A percentile compares a stretch with the other conserved stretches of the same genome.
phyloP scores from a whole-genome alignment of 2,329 filamentous ascomycete genomes.

The Daldinia sp. region DNA sequence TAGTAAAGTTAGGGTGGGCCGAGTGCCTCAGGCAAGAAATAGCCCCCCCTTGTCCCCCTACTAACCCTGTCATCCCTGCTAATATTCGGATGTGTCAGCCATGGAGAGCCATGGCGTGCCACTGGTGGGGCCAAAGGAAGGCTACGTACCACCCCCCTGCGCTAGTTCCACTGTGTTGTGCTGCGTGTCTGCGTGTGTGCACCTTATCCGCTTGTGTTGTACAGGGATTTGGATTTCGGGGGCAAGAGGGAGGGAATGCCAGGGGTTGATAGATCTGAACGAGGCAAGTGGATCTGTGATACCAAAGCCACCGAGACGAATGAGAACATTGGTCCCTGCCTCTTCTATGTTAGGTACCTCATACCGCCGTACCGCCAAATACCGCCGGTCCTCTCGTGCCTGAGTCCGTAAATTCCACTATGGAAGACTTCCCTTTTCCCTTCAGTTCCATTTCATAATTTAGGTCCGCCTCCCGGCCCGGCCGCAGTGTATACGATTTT shows the following conservation, averaged over 20 bases:
- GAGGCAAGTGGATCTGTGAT: slow-evolving; percentile 40
- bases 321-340: slow-evolving; percentile 9
- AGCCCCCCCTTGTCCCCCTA: slow-evolving; percentile 11
- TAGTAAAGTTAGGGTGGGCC: slow-evolving; percentile 19
- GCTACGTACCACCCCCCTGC: slow-evolving; percentile 17
- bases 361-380: not conserved
- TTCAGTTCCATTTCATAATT: slow-evolving; percentile 31
- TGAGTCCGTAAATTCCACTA: not conserved
- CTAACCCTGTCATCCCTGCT: slow-evolving; percentile 8
- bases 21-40: slow-evolving; percentile 32
- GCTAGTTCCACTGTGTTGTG: slow-evolving; percentile 10
- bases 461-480: slow-evolving; percentile 25
- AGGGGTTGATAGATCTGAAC: slow-evolving; percentile 38
- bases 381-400: slow-evolving; percentile 5
- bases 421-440: slow-evolving; percentile 28
- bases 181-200: not conserved
- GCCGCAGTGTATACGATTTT: slow-evolving; percentile 6
- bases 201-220: slow-evolving; percentile 2
- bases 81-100: slow-evolving; percentile 36
- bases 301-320: slow-evolving; percentile 42
- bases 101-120: not conserved
- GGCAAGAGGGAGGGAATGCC: slow-evolving; percentile 29
- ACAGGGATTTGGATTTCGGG: slow-evolving; percentile 30
- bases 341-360: not conserved
- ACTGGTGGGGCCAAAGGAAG: slow-evolving; percentile 7